Evolutionary conservation across 495 filamentous ascomycete genomes (phyloP).

Genomic region (Talaromyces nanjingensis): DNA sequence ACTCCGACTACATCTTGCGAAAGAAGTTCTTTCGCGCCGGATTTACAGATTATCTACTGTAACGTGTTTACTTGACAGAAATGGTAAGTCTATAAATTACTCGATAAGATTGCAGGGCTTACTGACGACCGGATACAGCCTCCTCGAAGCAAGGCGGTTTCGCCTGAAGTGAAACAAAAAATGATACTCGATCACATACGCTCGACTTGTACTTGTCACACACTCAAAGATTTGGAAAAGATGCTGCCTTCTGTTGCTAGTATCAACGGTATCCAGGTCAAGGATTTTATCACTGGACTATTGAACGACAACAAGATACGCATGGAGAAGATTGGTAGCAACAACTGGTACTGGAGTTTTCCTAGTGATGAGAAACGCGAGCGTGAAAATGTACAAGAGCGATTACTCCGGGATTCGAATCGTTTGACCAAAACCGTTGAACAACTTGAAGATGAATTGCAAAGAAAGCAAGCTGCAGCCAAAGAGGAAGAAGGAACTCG

Average conservation of each 20-base stretch:
- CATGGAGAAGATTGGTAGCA: constrained; percentile 74
- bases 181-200: constrained; percentile 60
- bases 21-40: neutral
- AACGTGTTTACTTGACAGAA: neutral
- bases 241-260: constrained; percentile 56
- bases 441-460: constrained; percentile 12
- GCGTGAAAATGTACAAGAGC: constrained; percentile 39
- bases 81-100: constrained; percentile 2
- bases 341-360: constrained; percentile 82
- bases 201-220: constrained; percentile 56
- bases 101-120: neutral
- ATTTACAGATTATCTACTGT: neutral
- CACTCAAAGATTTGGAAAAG: constrained; percentile 71
- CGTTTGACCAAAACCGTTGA: constrained; percentile 36
- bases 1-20: neutral
- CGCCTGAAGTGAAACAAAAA: constrained; percentile 53
- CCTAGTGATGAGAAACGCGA: constrained; percentile 52
- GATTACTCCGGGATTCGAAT: constrained; percentile 47
- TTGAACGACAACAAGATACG: constrained; percentile 58
- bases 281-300: constrained; percentile 60
- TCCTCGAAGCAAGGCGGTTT: constrained; percentile 45
- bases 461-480: constrained; percentile 11
- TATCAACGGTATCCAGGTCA: constrained; percentile 63
- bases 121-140: constrained; percentile 34
- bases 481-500: constrained; percentile 16